Base-by-base conservation (phyloP, 2,329 filamentous ascomycete species). In the Pestalotiopsis sp. region DNA sequence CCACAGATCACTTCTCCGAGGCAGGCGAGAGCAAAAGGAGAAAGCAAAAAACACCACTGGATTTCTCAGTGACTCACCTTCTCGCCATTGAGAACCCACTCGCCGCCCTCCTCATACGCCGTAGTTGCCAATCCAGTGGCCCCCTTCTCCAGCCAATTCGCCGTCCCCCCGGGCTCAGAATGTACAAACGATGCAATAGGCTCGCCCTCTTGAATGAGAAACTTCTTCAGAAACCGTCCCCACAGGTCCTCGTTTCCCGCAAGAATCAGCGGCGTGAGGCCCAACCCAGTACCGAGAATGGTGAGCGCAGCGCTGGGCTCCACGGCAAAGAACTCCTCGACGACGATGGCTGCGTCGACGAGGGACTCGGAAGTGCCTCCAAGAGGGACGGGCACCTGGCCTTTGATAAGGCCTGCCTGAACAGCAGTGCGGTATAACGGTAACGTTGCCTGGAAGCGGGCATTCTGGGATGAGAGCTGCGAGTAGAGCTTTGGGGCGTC, bases 51-150 rank as follows among this genome's bases (percentile, higher is more conserved):
- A 3, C 7, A 52, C 17, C 14, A 20, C 17, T 2, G 6, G 27
- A 31, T 5, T 52, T 3, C 3, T 9, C 17, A 5, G 3, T 27
- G 3, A n/a, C 45, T 52, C 52, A 87, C 69, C 81, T 88, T 87
- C 71, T 88, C 86, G 3, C 86, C 86, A 72, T 83, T 84, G 31
- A 88, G 71, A 2, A 88, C 73, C 82, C 84, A 88, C 58, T 84
- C 79, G 45, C 86, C 81, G 0, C 83, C 85, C n/a, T 86, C 83
- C 11, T 74, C 73, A 23, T 76, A 76, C 0, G 86, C 86, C 1
- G 83, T 85, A 3, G 85, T 88, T 60, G 81, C 76, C 49, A 88
- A 75, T 0, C 87, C 86, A 3, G 76, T 76, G 0, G 79, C 83
- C 1, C 85, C 86, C 59, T 80, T 81, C 72, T 87, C 84, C 12